Evolutionary conservation across 1,284 basidiomycete species (phyloP).

Genomic region (Trichosporon ovoides): DNA sequence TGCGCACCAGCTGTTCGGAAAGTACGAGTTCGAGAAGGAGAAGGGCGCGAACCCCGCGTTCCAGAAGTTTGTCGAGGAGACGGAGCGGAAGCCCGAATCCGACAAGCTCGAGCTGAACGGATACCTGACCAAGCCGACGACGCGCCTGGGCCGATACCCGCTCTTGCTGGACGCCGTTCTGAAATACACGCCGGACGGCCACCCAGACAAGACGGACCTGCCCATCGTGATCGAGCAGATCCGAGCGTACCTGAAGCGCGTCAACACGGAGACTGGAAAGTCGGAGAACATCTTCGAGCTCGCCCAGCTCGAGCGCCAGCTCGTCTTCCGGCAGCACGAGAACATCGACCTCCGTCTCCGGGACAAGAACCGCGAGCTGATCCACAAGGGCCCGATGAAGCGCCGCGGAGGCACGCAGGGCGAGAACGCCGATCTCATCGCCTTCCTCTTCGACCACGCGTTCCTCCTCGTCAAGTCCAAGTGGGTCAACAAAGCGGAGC

Average conservation of each 20-base stretch:
- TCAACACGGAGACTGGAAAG: constrained; percentile 87
- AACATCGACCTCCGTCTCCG: constrained; percentile 77
- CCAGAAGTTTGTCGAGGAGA: constrained; percentile 88
- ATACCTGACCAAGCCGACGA: constrained; percentile 97
- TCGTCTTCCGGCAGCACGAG: constrained; percentile 79
- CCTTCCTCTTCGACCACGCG: constrained; percentile 96
- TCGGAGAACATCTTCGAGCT: constrained; percentile 91
- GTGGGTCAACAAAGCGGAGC: constrained; percentile 78
- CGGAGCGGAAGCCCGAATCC: constrained; percentile 88
- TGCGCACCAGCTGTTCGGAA: constrained; percentile 94
- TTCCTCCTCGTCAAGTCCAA: constrained; percentile 90
- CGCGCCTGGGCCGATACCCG: constrained; percentile 91
- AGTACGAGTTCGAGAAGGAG: constrained; percentile 99
- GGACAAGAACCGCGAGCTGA: constrained; percentile 82
- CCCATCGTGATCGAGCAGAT: constrained; percentile 75
- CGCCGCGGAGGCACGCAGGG: constrained; percentile 71
- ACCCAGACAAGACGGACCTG: constrained; percentile 74
- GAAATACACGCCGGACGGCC: constrained; percentile 89
- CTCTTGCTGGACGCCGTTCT: constrained; percentile 85
- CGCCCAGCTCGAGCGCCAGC: constrained; percentile 79
- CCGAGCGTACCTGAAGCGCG: constrained; percentile 75
- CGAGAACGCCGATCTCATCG: constrained; percentile 80
- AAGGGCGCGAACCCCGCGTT: constrained; percentile 90
- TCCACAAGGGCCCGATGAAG: constrained; percentile 91
- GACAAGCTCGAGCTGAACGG: constrained; percentile 96